phyloP scores from a whole-genome alignment of 371 early-diverging fungal genomes.

The Haplosporangium sp. region DNA sequence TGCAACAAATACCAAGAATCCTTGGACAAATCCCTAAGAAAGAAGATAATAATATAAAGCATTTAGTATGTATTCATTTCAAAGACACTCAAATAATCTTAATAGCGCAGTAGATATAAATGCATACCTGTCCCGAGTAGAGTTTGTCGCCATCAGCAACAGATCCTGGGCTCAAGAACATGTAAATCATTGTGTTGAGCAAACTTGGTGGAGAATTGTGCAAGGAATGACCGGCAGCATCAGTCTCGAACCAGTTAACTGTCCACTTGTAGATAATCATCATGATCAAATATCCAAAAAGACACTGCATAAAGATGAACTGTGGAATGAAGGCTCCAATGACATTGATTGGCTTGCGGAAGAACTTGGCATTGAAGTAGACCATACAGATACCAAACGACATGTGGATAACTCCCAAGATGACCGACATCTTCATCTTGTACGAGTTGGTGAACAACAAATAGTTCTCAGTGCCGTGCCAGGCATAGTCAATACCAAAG shows the following conservation, averaged over 20 bases:
- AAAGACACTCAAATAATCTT: not conserved
- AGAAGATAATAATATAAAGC: not conserved
- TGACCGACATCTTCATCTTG: slow-evolving; percentile 99
- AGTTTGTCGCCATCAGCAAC: slow-evolving; percentile 79
- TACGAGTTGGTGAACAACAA: slow-evolving; percentile 98
- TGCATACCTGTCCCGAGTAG: slow-evolving; percentile 86
- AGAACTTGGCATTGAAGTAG: slow-evolving; percentile 93
- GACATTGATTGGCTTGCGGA: slow-evolving; percentile 84
- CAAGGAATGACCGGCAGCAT: slow-evolving; percentile 74
- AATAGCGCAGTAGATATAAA: not conserved
- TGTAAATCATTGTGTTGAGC: slow-evolving; percentile 98
- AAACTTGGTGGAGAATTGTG: slow-evolving; percentile 91
- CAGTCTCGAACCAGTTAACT: slow-evolving; percentile 86
- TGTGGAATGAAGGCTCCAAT: slow-evolving; percentile 95
- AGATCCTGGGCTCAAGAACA: slow-evolving; percentile 98
- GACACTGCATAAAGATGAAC: slow-evolving; percentile 90
- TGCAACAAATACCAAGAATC: slow-evolving; percentile 86
- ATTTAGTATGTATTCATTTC: not conserved
- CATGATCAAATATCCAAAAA: slow-evolving; percentile 97
- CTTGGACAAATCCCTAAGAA: slow-evolving; percentile 84
- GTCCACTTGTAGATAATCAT: slow-evolving; percentile 98
- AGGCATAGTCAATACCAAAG: slow-evolving; percentile 83
- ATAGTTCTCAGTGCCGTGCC: slow-evolving; percentile 96
- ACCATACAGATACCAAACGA: slow-evolving; percentile 93
- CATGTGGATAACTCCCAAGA: slow-evolving; percentile 99